Base-by-base conservation (phyloP, 2,329 filamentous ascomycete species). In the Alternaria novae-zelandiae region DNA sequence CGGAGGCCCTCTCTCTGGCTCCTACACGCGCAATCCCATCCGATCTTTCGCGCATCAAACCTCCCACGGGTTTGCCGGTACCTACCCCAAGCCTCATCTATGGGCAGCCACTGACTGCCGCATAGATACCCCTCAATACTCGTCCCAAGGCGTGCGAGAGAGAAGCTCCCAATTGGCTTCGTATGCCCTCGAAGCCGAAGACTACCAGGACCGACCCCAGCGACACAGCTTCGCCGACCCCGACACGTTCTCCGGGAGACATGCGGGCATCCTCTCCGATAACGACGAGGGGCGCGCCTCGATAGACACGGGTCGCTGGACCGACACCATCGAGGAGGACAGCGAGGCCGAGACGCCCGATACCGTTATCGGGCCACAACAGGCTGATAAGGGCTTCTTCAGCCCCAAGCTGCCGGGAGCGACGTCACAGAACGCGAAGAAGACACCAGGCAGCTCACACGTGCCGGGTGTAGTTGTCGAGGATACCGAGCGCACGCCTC, bases 131-230 rank as follows among this genome's bases (percentile, higher is more conserved):
- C 86, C 88, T 17, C 88, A 92, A 71, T 92, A 92, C 79, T 91
- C 92, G 43, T 86, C 86, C 32, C 88, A 90, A 63, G 91, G 89
- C 68, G 91, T 97, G 44, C 90, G 94, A 67, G 90, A 96, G 80
- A 91, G 96, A 76, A 96, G 94, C 3, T 92, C 93, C 55, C 93
- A 97, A 80, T 85, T 97, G 60, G 94, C 94, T 46, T 93, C 88
- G 17, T 93, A 94, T 77, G 90, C 93, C 54, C 86, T 97, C 74
- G 78, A 75, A 46, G 69, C 78, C 44, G 77, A 76, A 44, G 61
- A 72, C 32, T 79, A 78, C 67, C 75, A 75, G 55, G 69, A 70
- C 65, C 70, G 70, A 5, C 67, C 65, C 25, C 68, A 64, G 45
- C 62, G 69, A 46, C 62, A 68, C 57, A 76, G 75, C 69, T 72